phyloP scores from a whole-genome alignment of 768 basidiomycete species.

The Tricholoma sp. region DNA sequence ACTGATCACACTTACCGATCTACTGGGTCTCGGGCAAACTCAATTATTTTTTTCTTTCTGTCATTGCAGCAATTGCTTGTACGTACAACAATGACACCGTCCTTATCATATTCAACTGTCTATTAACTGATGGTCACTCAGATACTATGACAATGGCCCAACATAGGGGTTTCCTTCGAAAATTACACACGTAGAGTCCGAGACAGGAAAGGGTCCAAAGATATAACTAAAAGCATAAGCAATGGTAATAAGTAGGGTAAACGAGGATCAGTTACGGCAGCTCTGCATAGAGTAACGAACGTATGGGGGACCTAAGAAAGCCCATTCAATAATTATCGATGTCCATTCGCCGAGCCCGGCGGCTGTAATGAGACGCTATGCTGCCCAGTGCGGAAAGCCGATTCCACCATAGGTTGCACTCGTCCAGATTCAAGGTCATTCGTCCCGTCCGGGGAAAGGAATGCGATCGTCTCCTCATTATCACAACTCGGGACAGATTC shows the following conservation, averaged over 20 bases:
- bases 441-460: conserved; percentile 34
- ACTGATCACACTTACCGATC: background rate
- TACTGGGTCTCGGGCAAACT: background rate
- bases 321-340: background rate
- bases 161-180: background rate
- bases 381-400: conserved; percentile 32
- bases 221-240: conserved; percentile 1
- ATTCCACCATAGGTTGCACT: conserved; percentile 43
- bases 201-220: background rate
- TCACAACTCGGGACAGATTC: conserved; percentile 23
- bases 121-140: background rate
- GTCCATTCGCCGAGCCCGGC: conserved; percentile 10
- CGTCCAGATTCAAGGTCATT: conserved; percentile 31
- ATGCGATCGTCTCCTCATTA: conserved; percentile 50
- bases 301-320: background rate
- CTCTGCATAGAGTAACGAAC: background rate
- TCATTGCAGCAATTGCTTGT: background rate
- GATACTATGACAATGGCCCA: background rate
- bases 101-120: background rate
- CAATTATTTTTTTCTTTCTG: background rate
- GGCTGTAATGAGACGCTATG: conserved; percentile 23
- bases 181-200: background rate
- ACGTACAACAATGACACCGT: background rate
- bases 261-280: background rate
- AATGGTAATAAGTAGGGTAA: background rate